Base-by-base conservation (phyloP, 208 protist species). In the Crithidia mellificae region DNA sequence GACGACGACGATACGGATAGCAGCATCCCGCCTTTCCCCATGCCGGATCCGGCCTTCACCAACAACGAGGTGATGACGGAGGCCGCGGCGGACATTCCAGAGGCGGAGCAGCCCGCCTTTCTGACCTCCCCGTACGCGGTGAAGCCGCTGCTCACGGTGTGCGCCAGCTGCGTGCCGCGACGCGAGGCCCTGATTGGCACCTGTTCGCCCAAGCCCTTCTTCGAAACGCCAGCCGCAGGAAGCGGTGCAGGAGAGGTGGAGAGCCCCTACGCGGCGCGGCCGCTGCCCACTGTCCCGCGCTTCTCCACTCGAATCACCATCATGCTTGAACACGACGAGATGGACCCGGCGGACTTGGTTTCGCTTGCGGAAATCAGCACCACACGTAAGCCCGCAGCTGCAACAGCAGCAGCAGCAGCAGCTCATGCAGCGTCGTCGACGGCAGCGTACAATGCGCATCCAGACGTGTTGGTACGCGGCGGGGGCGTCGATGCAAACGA, bases 291-390 rank as follows among this genome's bases (percentile, higher is more conserved):
- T 9, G 83, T 95, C 68, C 90, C 90, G 39, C 90, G 87, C 24
- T 90, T 87, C 64, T 76, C 69, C 14, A 95, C 90, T 19, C 87
- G 85, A 38, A 72, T 93, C 38, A 92, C 87, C 9, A 51, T 95
- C 3, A 77, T 93, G 53, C 73, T 95, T 20, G 90, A 95, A 69
- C 83, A 95, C 72, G 80, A 89, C 52, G 81, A 83, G 22, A 53
- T 92, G 62, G 72, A 89, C 15, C 78, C 85, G 17, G 43, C 77
- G 9, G 86, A 92, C 55, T 63, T 91, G 30, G 63, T 92, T 30
- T 83, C 84, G n/a, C 77, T 91, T 25, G 84, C 80, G 24, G 83
- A 92, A 67, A 72, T 81, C 41, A 82, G 55, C 47, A 83, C 70
- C 20, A 63, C 75, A 25, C 59, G 68, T 38, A 67, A 63, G 59